Evolutionary conservation across 2,329 filamentous ascomycete genomes (phyloP), one percentile per base, ranked within the genome.

Genomic region (Plectosphaerella plurivora): DNA sequence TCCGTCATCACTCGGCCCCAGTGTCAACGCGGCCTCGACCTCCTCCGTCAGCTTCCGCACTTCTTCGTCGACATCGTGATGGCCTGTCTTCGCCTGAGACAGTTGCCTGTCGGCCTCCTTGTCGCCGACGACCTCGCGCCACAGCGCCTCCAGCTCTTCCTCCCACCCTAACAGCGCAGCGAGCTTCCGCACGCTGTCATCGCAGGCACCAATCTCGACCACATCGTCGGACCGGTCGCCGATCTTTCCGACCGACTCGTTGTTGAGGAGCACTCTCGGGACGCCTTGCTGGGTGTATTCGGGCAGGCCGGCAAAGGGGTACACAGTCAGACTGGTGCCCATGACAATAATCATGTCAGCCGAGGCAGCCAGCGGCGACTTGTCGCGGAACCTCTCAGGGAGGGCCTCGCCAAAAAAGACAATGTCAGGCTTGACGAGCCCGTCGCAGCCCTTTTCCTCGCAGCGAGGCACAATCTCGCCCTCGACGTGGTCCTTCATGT

Each of bases 401-500:
- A 92, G 70, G 1, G 80, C 69, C 66, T 92, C 91, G 49, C 91
- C 91, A 61, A 96, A 97, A 72, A 97, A 97, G 35, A 96, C 91
- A 64, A 97, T 96, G 62, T 96, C 90, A 0, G 92, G 92, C 71
- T 97, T 97, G 37, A 97, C 90, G 3, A 94, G 73, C 0, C 92
- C 92, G 36, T 79, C 74, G 66, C 93, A 97, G 18, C 72, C 66
- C 9, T 73, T 63, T 5, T 73, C 70, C 39, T 70, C 58, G 66
- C 93, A 97, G 55, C 73, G 76, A 0, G 93, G 90, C 0, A 96
- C 87, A 24, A 83, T 75, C 22, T 83, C 87, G 36, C 74, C 75
- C 3, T 77, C 70, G 20, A 97, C 83, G 54, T 86, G 81, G 56
- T 81, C 72, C 61, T 78, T 79, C 88, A 97, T 96, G 59, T 81